These are phyloP conservation scores for Vigna nakashimae DNA, from an alignment of 306 rosid genomes.

Conservation along the genomic window DNA sequence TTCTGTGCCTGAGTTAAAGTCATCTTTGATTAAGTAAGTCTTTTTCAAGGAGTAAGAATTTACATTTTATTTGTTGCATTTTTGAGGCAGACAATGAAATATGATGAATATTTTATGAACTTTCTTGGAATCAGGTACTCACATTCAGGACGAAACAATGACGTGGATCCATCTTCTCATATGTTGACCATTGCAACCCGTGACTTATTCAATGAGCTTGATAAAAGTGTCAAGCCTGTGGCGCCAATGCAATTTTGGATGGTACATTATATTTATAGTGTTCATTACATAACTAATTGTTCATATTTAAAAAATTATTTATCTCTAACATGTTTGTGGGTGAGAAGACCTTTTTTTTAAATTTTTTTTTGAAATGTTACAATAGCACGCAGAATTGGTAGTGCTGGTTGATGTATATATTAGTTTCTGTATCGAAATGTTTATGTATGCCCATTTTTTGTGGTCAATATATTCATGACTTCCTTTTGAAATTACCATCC, in stretches of 20 bases:
- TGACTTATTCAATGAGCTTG: conserved; percentile 87
- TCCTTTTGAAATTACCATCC: conserved; percentile 3
- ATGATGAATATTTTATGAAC: conserved; percentile 39
- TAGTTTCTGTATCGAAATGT: conserved; percentile 8
- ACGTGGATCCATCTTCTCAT: conserved; percentile 94
- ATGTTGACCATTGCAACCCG: conserved; percentile 90
- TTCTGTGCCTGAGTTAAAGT: conserved; percentile 97
- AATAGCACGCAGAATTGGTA: conserved; percentile 1
- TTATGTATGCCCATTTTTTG: neutral
- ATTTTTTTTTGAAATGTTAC: neutral
- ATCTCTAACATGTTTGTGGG: conserved; percentile 16
- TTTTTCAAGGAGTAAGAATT: conserved; percentile 13
- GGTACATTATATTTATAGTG: conserved; percentile 57
- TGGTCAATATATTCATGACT: neutral
- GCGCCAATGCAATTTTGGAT: conserved; percentile 99
- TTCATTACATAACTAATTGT: conserved; percentile 20
- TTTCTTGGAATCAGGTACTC: conserved; percentile 69
- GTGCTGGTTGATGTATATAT: neutral
- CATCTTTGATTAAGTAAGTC: conserved; percentile 84
- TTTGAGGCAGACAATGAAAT: conserved; percentile 17
- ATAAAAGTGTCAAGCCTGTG: conserved; percentile 90
- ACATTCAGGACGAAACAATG: conserved; percentile 72
- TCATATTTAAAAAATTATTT: neutral
- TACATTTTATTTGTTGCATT: conserved; percentile 40
- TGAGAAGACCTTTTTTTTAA: conserved; percentile 3